Evolutionary conservation across 208 protist species (phyloP).

Genomic region (Strigomonas oncopelti): DNA sequence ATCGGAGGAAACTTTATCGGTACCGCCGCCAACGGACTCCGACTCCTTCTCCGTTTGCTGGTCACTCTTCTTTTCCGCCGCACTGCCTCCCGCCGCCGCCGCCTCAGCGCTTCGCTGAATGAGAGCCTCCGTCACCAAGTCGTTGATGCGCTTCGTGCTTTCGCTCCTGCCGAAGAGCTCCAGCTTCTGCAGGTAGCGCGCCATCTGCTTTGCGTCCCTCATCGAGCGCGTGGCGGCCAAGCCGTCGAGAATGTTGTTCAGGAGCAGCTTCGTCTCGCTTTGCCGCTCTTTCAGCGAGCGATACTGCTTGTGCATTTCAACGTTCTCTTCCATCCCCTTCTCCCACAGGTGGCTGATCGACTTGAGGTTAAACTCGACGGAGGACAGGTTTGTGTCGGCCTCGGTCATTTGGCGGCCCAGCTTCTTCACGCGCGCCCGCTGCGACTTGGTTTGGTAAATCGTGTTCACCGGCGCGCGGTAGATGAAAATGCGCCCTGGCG

Average conservation of each 20-base stretch:
- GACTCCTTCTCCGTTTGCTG: not conserved
- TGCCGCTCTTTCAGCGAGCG: constrained; percentile 52
- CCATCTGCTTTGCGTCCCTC: constrained; percentile 31
- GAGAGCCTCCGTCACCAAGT: constrained; percentile 59
- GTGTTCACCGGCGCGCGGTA: constrained; percentile 67
- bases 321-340: constrained; percentile 74
- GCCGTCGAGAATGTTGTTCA: constrained; percentile 76
- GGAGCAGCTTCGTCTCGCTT: constrained; percentile 43
- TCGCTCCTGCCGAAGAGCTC: constrained; percentile 77
- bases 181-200: constrained; percentile 62
- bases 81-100: too few species aligned
- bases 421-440: constrained; percentile 37
- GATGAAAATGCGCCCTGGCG: constrained; percentile 40
- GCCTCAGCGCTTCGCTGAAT: constrained; percentile 9
- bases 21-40: not conserved
- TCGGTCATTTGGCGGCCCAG: constrained; percentile 27
- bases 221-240: constrained; percentile 68
- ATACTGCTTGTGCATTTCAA: constrained; percentile 73
- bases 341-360: constrained; percentile 77
- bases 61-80: not conserved
- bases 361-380: constrained; percentile 79
- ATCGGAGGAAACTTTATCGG: not conserved
- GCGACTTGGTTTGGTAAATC: constrained; percentile 63
- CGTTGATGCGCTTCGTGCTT: constrained; percentile 47
- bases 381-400: constrained; percentile 55